These are phyloP conservation scores for Suhomyces sp. DNA, from an alignment of 805 yeast genomes.

Conservation along the genomic window DNA sequence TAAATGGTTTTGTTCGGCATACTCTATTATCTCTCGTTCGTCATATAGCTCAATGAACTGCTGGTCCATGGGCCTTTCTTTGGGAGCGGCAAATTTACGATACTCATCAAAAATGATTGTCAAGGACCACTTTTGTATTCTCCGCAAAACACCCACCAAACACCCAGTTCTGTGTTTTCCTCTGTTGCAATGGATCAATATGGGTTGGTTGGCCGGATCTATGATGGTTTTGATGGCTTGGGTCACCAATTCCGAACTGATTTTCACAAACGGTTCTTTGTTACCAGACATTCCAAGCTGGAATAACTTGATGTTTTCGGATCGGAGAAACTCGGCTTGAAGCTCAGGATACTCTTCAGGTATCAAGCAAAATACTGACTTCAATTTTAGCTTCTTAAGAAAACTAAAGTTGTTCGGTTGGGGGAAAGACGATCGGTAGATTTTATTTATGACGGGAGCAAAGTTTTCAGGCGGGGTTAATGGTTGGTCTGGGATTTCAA, in stretches of 20 bases:
- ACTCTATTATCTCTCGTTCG: slow-evolving; percentile 54
- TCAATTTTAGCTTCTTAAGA: slow-evolving; percentile 57
- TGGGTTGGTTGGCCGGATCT: slow-evolving; percentile 86
- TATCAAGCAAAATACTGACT: slow-evolving; percentile 75
- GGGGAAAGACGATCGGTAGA: slow-evolving; percentile 90
- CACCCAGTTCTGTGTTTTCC: slow-evolving; percentile 98
- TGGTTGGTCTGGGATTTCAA: slow-evolving; percentile 11
- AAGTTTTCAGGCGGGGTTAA: slow-evolving; percentile 86
- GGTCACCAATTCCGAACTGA: slow-evolving; percentile 62
- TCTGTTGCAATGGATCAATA: slow-evolving; percentile 90
- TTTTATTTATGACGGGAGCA: slow-evolving; percentile 67
- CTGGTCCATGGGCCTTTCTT: slow-evolving; percentile 92
- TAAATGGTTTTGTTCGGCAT: slow-evolving; percentile 53
- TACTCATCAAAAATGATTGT: slow-evolving; percentile 96
- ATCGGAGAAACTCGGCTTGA: slow-evolving; percentile 59
- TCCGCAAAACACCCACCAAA: slow-evolving; percentile 85
- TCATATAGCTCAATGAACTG: slow-evolving; percentile 91
- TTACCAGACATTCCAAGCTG: slow-evolving; percentile 95
- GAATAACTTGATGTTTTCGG: slow-evolving; percentile 63
- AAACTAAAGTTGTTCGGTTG: slow-evolving; percentile 77
- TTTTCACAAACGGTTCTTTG: slow-evolving; percentile 88
- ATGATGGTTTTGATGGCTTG: slow-evolving; percentile 78
- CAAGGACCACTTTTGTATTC: slow-evolving; percentile 88
- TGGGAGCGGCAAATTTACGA: slow-evolving; percentile 90
- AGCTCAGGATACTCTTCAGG: slow-evolving; percentile 90